Percentiles rank a stretch among this genome's conserved stretches.
phyloP scores from a whole-genome alignment of 2,329 filamentous ascomycete genomes.

The Grosmannia clavigera region DNA sequence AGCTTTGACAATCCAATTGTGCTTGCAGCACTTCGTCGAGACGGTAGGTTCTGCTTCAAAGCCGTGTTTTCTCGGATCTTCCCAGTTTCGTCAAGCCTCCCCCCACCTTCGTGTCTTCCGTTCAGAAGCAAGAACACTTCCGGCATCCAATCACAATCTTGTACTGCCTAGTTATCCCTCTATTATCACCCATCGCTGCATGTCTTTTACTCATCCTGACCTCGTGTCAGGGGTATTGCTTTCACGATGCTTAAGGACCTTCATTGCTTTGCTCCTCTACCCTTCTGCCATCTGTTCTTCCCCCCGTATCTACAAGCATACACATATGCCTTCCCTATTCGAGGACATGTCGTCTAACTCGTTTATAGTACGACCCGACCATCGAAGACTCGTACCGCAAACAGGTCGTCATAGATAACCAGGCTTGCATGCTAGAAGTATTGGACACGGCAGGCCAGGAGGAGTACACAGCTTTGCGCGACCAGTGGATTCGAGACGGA shows the following conservation, averaged over 20 bases:
- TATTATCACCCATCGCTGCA: background rate
- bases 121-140: background rate
- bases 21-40: constrained; percentile 96
- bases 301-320: background rate
- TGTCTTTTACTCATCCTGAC: background rate
- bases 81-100: background rate
- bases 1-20: constrained; percentile 89
- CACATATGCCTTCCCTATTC: background rate
- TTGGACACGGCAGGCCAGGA: constrained; percentile 96
- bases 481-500: constrained; percentile 97
- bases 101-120: background rate
- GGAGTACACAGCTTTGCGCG: constrained; percentile 91
- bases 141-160: background rate
- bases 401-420: constrained; percentile 83
- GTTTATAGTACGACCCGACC: constrained; percentile 64
- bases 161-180: background rate
- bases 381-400: constrained; percentile 84
- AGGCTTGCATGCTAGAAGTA: constrained; percentile 95
- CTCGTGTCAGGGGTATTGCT: background rate
- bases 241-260: background rate
- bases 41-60: constrained; percentile 38
- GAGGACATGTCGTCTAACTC: background rate
- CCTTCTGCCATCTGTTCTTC: background rate
- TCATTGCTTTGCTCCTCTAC: background rate
- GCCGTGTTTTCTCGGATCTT: background rate